phyloP scores from a whole-genome alignment of 306 rosid species.

The Trifolium fragiferum region DNA sequence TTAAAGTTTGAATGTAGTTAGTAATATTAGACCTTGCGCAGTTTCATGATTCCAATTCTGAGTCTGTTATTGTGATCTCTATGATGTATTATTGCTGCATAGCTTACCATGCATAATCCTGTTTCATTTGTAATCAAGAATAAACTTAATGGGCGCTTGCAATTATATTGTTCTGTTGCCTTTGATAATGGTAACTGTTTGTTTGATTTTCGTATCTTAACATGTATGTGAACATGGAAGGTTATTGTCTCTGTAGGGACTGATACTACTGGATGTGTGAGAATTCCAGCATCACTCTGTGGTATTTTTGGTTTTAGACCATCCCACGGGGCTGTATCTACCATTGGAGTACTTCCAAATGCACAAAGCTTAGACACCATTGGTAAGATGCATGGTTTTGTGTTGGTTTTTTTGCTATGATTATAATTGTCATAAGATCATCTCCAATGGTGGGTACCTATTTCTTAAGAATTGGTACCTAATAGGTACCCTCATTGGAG shows the following conservation, averaged over 20 bases:
- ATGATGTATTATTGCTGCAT: slow-evolving; percentile 24
- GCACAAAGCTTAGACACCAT: slow-evolving; percentile 81
- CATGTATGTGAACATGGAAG: slow-evolving; percentile 22
- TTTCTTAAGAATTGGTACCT: no score
- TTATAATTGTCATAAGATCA: background rate
- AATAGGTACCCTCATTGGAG: no score
- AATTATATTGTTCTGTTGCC: slow-evolving; percentile 6
- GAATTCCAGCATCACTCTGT: slow-evolving; percentile 85
- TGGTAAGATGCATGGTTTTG: slow-evolving; percentile 58
- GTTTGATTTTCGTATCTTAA: slow-evolving; percentile 11
- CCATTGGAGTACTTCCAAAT: slow-evolving; percentile 73
- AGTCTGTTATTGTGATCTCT: slow-evolving; percentile 34
- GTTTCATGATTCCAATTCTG: slow-evolving; percentile 25
- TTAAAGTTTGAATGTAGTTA: background rate
- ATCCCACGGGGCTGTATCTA: slow-evolving; percentile 74
- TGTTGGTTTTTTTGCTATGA: slow-evolving; percentile 12
- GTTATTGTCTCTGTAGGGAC: slow-evolving; percentile 57
- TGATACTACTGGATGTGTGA: slow-evolving; percentile 84
- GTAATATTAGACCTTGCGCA: background rate
- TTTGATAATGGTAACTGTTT: background rate
- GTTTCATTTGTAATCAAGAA: slow-evolving; percentile 16
- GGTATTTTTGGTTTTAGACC: slow-evolving; percentile 82
- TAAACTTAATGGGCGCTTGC: slow-evolving; percentile 14
- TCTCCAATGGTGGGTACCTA: no score
- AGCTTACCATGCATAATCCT: slow-evolving; percentile 16